A percentile compares a stretch with the other conserved stretches of the same genome.
Evolutionary conservation across 768 basidiomycete species (phyloP).

Genomic region (Podaxis sp.): DNA sequence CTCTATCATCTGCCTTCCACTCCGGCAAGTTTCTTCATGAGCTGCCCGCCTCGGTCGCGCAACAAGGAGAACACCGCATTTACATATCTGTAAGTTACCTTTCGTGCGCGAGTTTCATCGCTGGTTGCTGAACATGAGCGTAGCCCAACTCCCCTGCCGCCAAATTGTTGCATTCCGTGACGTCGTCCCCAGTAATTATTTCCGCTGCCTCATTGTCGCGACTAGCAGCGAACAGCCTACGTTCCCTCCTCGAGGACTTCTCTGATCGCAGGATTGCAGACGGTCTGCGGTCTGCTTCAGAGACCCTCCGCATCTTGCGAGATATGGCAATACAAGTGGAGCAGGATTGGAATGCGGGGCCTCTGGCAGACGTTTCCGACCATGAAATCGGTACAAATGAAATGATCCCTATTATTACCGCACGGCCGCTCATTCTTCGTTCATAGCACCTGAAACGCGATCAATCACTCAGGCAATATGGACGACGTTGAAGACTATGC

Average conservation of each 20-base stretch:
- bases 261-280: slow-evolving; percentile 28
- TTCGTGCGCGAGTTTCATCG: neutral
- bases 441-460: slow-evolving; percentile 42
- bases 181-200: slow-evolving; percentile 34
- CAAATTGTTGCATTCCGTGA: slow-evolving; percentile 34
- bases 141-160: slow-evolving; percentile 34
- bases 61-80: slow-evolving; percentile 27
- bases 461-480: slow-evolving; percentile 54
- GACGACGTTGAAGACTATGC: slow-evolving; percentile 68
- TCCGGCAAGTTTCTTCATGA: slow-evolving; percentile 54
- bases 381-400: slow-evolving; percentile 30
- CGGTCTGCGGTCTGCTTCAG: slow-evolving; percentile 29
- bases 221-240: slow-evolving; percentile 33
- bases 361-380: slow-evolving; percentile 35
- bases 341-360: slow-evolving; percentile 44
- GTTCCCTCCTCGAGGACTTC: slow-evolving; percentile 34
- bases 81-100: slow-evolving; percentile 29
- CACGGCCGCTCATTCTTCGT: slow-evolving; percentile 10
- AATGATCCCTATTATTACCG: slow-evolving; percentile 4
- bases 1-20: slow-evolving; percentile 55
- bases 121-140: neutral
- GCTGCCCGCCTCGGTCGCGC: slow-evolving; percentile 32
- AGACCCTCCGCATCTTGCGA: slow-evolving; percentile 31
- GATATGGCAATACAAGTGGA: slow-evolving; percentile 45
- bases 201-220: slow-evolving; percentile 35